phyloP scores from a whole-genome alignment of 2,329 filamentous ascomycete genomes.

The Myriosclerotinia scirpicola region DNA sequence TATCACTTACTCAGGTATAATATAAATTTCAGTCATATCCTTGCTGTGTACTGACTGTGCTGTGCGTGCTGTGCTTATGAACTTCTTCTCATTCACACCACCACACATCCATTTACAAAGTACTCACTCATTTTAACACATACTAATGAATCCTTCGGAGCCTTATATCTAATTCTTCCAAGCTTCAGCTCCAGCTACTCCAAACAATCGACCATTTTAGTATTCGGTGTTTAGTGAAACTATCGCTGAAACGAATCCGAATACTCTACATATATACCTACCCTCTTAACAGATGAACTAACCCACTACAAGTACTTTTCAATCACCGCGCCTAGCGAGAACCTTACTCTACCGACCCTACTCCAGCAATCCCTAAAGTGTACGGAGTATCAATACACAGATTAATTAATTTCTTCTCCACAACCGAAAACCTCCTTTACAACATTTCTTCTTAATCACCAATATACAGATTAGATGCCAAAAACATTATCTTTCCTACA shows the following conservation, averaged over 20 bases:
- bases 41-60: no score
- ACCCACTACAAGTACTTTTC: not conserved
- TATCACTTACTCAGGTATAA: not conserved
- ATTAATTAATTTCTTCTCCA: constrained; percentile 7
- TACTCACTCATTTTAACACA: no score
- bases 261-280: not conserved
- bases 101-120: no score
- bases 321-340: constrained; percentile 22
- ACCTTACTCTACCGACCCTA: constrained; percentile 12
- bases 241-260: not conserved
- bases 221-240: no score
- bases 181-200: no score
- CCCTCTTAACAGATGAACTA: not conserved
- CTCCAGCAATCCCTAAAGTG: constrained; percentile 2
- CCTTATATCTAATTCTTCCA: no score
- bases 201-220: no score
- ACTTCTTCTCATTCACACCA: no score
- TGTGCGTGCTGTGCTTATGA: no score
- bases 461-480: constrained; percentile 36
- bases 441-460: constrained; percentile 28
- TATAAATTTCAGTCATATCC: not conserved
- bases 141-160: no score
- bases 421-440: constrained; percentile 12
- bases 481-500: constrained; percentile 31
- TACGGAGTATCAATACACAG: not conserved